Evolutionary conservation across 129 eudicot genomes (phyloP), one percentile per base, ranked within the genome.

Genomic region (Flaveria sonorensis): DNA sequence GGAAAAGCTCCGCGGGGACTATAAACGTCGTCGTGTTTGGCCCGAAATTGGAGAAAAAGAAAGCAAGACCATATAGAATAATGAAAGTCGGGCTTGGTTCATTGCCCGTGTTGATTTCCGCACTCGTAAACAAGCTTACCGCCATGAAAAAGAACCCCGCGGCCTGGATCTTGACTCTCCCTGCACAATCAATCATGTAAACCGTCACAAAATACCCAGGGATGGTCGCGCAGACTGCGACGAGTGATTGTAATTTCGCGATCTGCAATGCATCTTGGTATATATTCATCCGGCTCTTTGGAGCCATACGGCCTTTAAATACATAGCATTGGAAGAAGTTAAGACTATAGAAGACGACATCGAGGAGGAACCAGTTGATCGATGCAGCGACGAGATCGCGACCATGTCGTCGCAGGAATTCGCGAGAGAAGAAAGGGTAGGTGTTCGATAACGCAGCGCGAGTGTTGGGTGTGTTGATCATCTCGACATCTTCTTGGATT

Each of bases 1-100:
- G 92, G 18, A 87, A 87, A 12, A 87, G 89, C 82, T 87, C 92
- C 1, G 92, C 92, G 0, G 89, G 89, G 13, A 87, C 89, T 56
- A 87, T 82, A 48, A 87, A 87, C 3, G 92, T 87, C 48, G 87
- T 87, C 15, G 92, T 85, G n/a, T 87, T 87, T 9, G 89, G 92
- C 21, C 92, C 89, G 5, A 87, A 87, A 60, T 87, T 87, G 9
- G 89, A 82, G 74, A 87, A 85, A 73, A 87, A 85, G 50, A 87
- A 87, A 0, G 83, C 56, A 10, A 87, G 81, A 6, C 87, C 91
- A 63, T 84, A 87, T 5, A 87, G 72, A 23, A 84, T 28, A 73
- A 79, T 67, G 76, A 79, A 81, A 10, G 85, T 79, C 0, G 16
- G 10, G 26, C 63, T 46, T 8, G 73, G 40, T 1, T 73, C 18